A percentile compares a stretch with the other conserved stretches of the same genome.
These are phyloP conservation scores for Anethum foeniculum DNA, from an alignment of 140 eudicot genomes.

Conservation along the genomic window DNA sequence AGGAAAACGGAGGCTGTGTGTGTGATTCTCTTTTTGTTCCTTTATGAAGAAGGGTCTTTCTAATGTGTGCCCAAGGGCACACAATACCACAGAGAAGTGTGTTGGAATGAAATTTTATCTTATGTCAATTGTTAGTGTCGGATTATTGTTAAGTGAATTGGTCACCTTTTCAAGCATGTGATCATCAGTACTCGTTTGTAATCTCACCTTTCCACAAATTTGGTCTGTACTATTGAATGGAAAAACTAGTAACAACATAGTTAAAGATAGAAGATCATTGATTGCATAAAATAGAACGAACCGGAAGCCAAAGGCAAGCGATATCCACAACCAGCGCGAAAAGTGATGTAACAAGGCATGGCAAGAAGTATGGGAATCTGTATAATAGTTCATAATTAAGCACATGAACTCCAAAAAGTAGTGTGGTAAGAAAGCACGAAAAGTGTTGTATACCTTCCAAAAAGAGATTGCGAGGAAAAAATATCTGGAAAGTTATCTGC, in stretches of 20 bases:
- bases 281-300: conserved; percentile 1
- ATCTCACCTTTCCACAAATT: background rate
- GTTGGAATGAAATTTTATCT: background rate
- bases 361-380: conserved; percentile 87
- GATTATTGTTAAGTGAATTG: background rate
- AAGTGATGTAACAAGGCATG: conserved; percentile 61
- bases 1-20: background rate
- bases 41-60: background rate
- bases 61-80: too few relatives aligned
- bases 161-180: background rate
- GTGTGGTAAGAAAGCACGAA: background rate
- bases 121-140: background rate
- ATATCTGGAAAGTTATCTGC: conserved; percentile 2
- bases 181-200: background rate
- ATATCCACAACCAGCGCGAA: conserved; percentile 36
- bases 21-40: background rate
- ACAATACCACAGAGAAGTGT: background rate
- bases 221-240: background rate
- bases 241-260: too few relatives aligned
- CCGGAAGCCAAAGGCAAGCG: conserved; percentile 39
- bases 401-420: conserved; percentile 6
- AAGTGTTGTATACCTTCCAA: conserved; percentile 13
- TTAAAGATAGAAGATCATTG: too few relatives aligned
- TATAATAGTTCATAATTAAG: conserved; percentile 1
- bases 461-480: background rate